phyloP scores from a whole-genome alignment of 305 asterid genomes.

The Rubia peregrina region DNA sequence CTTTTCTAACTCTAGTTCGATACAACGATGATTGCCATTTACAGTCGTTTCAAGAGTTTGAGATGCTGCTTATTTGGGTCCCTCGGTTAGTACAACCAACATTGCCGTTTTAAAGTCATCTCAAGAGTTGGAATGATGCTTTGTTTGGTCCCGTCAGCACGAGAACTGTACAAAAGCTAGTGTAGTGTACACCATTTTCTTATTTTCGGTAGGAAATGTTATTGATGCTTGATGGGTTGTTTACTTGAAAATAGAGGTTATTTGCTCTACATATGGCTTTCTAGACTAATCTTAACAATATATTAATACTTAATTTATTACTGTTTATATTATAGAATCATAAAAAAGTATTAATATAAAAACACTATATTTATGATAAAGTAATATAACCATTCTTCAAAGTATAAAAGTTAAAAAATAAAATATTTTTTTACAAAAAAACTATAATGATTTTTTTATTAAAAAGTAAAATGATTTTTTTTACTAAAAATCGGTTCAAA shows the following conservation, averaged over 20 bases:
- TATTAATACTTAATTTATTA: no score
- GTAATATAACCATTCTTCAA: no score
- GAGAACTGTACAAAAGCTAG: slow-evolving; percentile 15
- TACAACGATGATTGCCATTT: not conserved
- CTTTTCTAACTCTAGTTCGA: not conserved
- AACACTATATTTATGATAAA: no score
- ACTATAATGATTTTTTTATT: no score
- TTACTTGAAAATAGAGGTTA: not conserved
- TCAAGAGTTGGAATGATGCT: slow-evolving; percentile 2
- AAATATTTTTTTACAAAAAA: no score
- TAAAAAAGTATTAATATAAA: no score
- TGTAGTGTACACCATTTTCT: slow-evolving; percentile 10
- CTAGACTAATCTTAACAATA: not conserved
- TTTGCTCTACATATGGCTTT: not conserved
- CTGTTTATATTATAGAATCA: no score
- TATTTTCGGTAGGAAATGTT: not conserved
- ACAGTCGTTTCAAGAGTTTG: no score
- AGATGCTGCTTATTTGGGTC: not conserved
- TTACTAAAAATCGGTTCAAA: no score
- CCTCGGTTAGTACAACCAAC: not conserved
- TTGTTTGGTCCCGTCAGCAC: slow-evolving; percentile 1
- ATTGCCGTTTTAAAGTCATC: not conserved
- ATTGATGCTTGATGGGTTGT: not conserved
- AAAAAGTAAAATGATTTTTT: no score
- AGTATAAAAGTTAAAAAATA: no score